Evolutionary conservation across 73 alveolate species (phyloP), one percentile per base, ranked within the genome.

Genomic region (Durusdinium trenchii): DNA sequence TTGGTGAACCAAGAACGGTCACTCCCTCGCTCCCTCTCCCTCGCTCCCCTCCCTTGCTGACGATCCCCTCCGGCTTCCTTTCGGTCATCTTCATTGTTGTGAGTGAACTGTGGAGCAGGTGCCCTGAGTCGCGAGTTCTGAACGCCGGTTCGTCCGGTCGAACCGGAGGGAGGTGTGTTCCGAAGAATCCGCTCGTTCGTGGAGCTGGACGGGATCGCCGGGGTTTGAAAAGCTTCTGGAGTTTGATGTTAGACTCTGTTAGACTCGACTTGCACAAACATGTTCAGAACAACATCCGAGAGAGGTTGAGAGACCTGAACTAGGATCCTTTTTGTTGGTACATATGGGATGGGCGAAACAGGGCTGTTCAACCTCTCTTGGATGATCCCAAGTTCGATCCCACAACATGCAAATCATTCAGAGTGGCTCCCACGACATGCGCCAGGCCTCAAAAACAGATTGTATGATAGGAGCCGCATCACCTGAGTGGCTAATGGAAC

Each of bases 101-200:
- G 96, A 0, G 96, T 89, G 38, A 89, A 89, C 86, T 89, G 96
- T 26, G 96, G 96, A 12, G 96, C 96, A n/a, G 96, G 96, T 69
- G 96, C 96, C 96, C 96, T 89, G 82, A 0, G 0, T 23, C 50
- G 30, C 36, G n/a, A 35, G 50, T 35, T 4, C 78, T 5, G 78
- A 23, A 23, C n/a, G n/a, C n/a, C n/a, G n/a, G n/a, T n/a, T n/a
- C n/a, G n/a, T n/a, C n/a, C n/a, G n/a, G 78, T 4, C 38, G 38
- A 14, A 20, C 38, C 43, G 16, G 76, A 20, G 18, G 76, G 32
- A 62, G 76, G 76, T 26, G 32, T 62, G 38, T 6, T 20, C 32
- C 32, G 76, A 40, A 5, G 76, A n/a, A n/a, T n/a, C n/a, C n/a
- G n/a, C n/a, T n/a, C n/a, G n/a, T n/a, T n/a, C n/a, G n/a, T n/a